Percentiles rank a stretch among this genome's conserved stretches.
phyloP scores from a whole-genome alignment of 2,329 filamentous ascomycete genomes.

The Aspergillus puulaauensis region DNA sequence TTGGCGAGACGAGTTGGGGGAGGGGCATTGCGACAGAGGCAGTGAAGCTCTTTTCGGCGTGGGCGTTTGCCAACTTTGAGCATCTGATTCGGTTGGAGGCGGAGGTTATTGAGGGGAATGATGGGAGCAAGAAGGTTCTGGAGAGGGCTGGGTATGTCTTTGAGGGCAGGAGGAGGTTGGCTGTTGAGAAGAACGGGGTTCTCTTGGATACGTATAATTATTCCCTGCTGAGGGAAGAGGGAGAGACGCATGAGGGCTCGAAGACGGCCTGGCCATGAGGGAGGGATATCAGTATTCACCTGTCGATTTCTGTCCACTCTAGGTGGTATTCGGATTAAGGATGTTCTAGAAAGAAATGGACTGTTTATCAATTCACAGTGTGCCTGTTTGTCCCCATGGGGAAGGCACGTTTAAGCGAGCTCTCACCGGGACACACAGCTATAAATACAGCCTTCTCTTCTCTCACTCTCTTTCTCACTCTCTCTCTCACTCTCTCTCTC shows the following conservation, averaged over 20 bases:
- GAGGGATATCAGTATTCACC: too few relatives aligned
- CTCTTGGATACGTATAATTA: slow-evolving; percentile 7
- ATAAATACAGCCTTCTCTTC: too few relatives aligned
- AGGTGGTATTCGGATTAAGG: too few relatives aligned
- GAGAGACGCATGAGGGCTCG: neutral
- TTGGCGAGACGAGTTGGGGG: slow-evolving; percentile 10
- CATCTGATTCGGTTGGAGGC: slow-evolving; percentile 9
- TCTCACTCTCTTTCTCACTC: too few relatives aligned
- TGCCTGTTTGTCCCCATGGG: too few relatives aligned
- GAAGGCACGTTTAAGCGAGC: too few relatives aligned
- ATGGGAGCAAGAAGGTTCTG: slow-evolving; percentile 8
- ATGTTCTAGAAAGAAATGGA: too few relatives aligned
- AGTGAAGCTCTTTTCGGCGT: neutral
- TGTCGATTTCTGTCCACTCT: too few relatives aligned
- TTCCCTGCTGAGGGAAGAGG: slow-evolving; percentile 1
- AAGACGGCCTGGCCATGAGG: too few relatives aligned
- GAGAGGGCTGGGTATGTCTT: slow-evolving; percentile 9
- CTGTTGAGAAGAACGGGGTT: slow-evolving; percentile 7
- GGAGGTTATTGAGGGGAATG: slow-evolving; percentile 8
- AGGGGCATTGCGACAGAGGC: slow-evolving; percentile 10
- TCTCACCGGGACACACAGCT: too few relatives aligned
- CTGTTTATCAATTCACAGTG: too few relatives aligned
- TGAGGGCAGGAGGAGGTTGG: slow-evolving; percentile 6
- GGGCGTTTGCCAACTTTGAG: slow-evolving; percentile 6
- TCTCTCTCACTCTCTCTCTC: too few relatives aligned